Evolutionary conservation across 352 stramenopile genomes (phyloP).

Genomic region (Phytophthora multivora): DNA sequence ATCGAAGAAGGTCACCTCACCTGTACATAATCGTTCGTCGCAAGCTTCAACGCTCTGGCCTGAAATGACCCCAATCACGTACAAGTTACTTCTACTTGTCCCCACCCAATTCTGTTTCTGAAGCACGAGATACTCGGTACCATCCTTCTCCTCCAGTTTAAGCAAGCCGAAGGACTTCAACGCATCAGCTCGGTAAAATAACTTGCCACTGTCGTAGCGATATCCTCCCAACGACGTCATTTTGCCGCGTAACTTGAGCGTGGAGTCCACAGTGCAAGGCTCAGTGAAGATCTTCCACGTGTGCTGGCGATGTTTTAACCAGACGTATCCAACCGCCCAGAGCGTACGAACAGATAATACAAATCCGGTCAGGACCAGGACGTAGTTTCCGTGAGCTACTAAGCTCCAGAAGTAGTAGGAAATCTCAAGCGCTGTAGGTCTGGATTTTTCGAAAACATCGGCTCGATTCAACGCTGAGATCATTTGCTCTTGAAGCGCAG

Average conservation of each 20-base stretch:
- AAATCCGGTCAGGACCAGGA: slow-evolving; percentile 16
- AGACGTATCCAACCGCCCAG: slow-evolving; percentile 22
- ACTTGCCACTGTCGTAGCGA: slow-evolving; percentile 10
- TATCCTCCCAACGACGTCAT: slow-evolving; percentile 26
- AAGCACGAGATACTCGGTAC: slow-evolving; percentile 22
- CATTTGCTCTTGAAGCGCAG: slow-evolving; percentile 13
- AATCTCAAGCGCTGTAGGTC: slow-evolving; percentile 21
- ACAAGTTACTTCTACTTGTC: slow-evolving; percentile 15
- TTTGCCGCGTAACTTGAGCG: slow-evolving; percentile 20
- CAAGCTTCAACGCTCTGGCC: slow-evolving; percentile 19
- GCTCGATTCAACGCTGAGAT: slow-evolving; percentile 18
- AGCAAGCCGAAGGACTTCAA: slow-evolving; percentile 32
- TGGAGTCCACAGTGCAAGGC: slow-evolving; percentile 27
- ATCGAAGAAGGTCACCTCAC: slow-evolving; percentile 20
- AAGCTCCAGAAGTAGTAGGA: slow-evolving; percentile 30
- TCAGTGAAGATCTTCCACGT: slow-evolving; percentile 16
- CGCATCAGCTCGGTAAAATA: slow-evolving; percentile 20
- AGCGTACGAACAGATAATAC: slow-evolving; percentile 18
- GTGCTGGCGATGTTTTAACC: slow-evolving; percentile 5
- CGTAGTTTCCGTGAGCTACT: slow-evolving; percentile 16
- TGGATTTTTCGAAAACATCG: slow-evolving; percentile 8
- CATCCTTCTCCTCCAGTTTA: slow-evolving; percentile 15
- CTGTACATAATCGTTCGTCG: slow-evolving; percentile 12
- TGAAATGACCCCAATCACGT: slow-evolving; percentile 25
- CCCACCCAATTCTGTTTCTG: slow-evolving; percentile 28